Evolutionary conservation across 176 grass and related monocot species (phyloP).

Genomic region (Puya raimondii): DNA sequence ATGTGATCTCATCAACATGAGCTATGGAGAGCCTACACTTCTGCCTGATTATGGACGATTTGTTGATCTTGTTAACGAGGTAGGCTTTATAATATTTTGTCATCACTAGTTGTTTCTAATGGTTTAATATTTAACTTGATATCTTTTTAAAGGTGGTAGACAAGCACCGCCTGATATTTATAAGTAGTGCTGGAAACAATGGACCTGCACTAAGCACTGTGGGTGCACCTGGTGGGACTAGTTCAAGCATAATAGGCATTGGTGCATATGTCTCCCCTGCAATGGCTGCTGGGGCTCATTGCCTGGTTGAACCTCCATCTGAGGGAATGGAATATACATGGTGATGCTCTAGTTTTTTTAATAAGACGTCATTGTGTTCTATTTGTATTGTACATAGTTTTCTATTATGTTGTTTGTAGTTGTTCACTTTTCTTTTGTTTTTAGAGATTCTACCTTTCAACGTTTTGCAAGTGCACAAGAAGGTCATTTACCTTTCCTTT

Average conservation of each 20-base stretch:
- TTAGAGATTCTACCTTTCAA: neutral
- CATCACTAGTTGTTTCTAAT: slow-evolving; percentile 2
- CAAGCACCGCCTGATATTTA: slow-evolving; percentile 87
- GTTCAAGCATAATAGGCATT: slow-evolving; percentile 91
- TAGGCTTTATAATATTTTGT: neutral
- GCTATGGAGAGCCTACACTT: slow-evolving; percentile 88
- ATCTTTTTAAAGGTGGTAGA: slow-evolving; percentile 63
- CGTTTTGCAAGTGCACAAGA: neutral
- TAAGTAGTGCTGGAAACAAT: slow-evolving; percentile 89
- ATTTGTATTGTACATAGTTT: neutral
- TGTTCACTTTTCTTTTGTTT: neutral
- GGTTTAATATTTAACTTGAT: slow-evolving; percentile 16
- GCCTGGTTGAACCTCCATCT: slow-evolving; percentile 68
- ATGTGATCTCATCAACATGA: slow-evolving; percentile 99
- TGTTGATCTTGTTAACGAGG: slow-evolving; percentile 97
- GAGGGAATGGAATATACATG: slow-evolving; percentile 96
- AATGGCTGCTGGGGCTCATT: slow-evolving; percentile 98
- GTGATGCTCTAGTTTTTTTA: slow-evolving; percentile 29
- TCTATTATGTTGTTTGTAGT: neutral
- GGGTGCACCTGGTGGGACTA: slow-evolving; percentile 90
- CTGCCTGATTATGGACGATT: slow-evolving; percentile 97
- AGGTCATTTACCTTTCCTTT: neutral
- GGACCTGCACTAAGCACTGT: slow-evolving; percentile 92
- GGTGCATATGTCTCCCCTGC: slow-evolving; percentile 97
- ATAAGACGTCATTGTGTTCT: neutral